A percentile compares a stretch with the other conserved stretches of the same genome.
Conservation (phyloP, 202 grass and related monocot genomes). For the Dendrocalamus latiflorus region DNA sequence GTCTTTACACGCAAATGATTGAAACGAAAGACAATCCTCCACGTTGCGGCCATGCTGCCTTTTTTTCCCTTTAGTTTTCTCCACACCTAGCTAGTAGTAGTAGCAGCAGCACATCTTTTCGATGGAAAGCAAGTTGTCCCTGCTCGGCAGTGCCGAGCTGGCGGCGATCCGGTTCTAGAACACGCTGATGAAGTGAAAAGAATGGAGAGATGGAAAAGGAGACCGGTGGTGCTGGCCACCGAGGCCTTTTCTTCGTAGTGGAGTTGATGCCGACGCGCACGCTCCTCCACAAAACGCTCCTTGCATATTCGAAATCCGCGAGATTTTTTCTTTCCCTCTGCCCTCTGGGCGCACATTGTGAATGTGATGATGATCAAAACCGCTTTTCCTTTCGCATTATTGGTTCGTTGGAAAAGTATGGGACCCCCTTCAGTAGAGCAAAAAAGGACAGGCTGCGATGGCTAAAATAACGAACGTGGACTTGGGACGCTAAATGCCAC, state of each 20-base stretch:
- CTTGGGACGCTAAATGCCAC: conserved; percentile 20
- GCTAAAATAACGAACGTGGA: conserved; percentile 22
- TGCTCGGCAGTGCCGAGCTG: conserved; percentile 20
- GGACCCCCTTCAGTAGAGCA: conserved; percentile 17
- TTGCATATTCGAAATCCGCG: conserved; percentile 23
- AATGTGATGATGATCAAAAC: conserved; percentile 24
- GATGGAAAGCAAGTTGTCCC: background rate
- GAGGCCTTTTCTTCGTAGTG: conserved; percentile 39
- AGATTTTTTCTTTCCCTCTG: conserved; percentile 15
- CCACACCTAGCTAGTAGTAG: background rate
- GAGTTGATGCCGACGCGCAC: conserved; percentile 56
- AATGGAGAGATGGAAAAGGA: conserved; percentile 15
- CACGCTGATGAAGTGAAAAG: background rate
- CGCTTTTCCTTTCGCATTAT: background rate
- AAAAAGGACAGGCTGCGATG: conserved; percentile 6
- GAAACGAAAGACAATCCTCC: conserved; percentile 25
- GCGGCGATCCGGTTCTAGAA: conserved; percentile 16
- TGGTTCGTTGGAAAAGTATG: conserved; percentile 16
- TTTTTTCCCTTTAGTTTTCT: conserved; percentile 6
- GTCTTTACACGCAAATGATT: conserved; percentile 38
- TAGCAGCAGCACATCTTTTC: conserved; percentile 1
- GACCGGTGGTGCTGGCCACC: conserved; percentile 35
- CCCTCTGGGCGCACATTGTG: conserved; percentile 22
- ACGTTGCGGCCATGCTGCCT: conserved; percentile 14
- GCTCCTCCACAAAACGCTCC: conserved; percentile 45